Conservation (phyloP, 345 rosid species). For the Psidium guajava region DNA sequence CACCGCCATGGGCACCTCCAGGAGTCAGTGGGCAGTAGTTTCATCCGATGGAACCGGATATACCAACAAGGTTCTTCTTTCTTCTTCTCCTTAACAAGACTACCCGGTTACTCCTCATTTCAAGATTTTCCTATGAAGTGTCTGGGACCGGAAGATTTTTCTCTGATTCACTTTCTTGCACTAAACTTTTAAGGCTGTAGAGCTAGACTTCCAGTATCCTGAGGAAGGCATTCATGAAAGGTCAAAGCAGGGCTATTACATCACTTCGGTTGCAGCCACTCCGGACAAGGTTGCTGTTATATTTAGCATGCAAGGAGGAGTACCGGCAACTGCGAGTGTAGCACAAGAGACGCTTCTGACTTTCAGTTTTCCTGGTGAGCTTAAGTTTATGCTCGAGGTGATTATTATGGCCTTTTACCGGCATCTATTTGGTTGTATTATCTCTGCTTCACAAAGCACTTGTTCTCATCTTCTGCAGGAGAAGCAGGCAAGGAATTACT, state of each 20-base stretch:
- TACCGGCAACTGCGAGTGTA: neutral
- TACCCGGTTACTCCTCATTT: neutral
- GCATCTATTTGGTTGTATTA: neutral
- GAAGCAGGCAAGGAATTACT: neutral
- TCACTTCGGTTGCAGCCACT: neutral
- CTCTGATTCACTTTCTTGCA: neutral
- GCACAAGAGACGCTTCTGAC: neutral
- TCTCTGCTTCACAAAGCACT: neutral
- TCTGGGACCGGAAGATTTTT: neutral
- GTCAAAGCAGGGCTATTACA: neutral
- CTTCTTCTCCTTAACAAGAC: neutral
- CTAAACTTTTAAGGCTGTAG: neutral
- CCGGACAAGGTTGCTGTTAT: neutral
- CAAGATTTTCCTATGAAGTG: neutral
- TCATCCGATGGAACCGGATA: neutral
- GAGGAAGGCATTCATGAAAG: neutral
- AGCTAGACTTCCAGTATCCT: neutral
- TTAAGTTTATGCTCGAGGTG: no score
- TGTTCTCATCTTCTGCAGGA: neutral
- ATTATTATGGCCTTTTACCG: no score
- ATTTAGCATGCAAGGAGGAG: neutral
- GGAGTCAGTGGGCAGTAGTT: slow-evolving; percentile 11
- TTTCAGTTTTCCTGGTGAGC: neutral
- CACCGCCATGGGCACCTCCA: slow-evolving; percentile 10
- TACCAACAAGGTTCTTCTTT: slow-evolving; percentile 1